Conservation (phyloP, 129 eudicot species). For the Lactuca saligna region DNA sequence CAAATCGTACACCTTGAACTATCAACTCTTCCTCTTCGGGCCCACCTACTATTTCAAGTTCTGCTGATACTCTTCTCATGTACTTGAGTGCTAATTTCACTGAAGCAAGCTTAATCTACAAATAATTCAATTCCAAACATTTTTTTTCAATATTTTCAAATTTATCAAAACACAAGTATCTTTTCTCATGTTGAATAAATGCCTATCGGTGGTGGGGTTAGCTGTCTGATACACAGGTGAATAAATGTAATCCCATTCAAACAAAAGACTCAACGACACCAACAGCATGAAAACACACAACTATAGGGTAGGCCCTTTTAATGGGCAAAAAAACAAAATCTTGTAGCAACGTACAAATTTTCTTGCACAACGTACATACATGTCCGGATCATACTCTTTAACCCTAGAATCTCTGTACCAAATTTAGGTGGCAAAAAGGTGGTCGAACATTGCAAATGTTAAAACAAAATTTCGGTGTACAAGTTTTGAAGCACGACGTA, state of each 20-base stretch:
- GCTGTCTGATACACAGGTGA: not conserved
- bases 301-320: conserved; percentile 22
- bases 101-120: conserved; percentile 95
- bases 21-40: conserved; percentile 96
- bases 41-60: conserved; percentile 72
- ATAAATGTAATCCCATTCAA: conserved; percentile 2
- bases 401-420: conserved; percentile 14
- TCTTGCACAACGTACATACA: conserved; percentile 24
- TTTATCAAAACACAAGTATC: too few species aligned
- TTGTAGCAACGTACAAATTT: conserved; percentile 8
- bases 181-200: too few species aligned
- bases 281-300: conserved; percentile 18
- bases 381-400: not conserved
- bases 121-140: too few species aligned
- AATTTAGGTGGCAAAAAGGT: conserved; percentile 20
- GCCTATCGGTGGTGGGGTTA: too few species aligned
- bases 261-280: conserved; percentile 9
- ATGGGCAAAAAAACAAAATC: not conserved
- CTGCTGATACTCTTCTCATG: conserved; percentile 92
- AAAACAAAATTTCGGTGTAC: conserved; percentile 12
- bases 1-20: conserved; percentile 86
- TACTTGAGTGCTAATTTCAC: conserved; percentile 92
- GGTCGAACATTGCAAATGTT: not conserved
- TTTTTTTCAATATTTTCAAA: too few species aligned
- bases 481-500: conserved; percentile 7